These are phyloP conservation scores for Zalerion maritima DNA, from an alignment of 495 filamentous ascomycete species.

Conservation along the genomic window DNA sequence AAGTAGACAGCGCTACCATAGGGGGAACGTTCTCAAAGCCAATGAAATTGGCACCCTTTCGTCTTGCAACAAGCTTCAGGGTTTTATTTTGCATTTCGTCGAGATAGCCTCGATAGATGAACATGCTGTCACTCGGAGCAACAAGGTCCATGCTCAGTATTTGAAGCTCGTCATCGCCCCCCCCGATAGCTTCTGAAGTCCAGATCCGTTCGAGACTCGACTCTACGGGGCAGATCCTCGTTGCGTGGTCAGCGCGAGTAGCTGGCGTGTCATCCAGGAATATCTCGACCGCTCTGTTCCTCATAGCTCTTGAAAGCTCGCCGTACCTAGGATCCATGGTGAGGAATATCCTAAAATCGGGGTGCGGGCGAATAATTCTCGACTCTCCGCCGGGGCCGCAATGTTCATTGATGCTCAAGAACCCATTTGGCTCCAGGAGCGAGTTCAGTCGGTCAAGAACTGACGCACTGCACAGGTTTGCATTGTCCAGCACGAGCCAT, in stretches of 20 bases:
- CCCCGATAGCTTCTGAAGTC: conserved; percentile 1
- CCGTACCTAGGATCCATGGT: conserved; percentile 89
- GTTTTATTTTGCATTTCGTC: too few relatives aligned
- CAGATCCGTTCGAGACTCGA: conserved; percentile 16
- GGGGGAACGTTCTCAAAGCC: too few relatives aligned
- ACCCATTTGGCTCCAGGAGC: conserved; percentile 77
- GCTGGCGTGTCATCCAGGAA: conserved; percentile 40
- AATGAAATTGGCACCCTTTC: too few relatives aligned
- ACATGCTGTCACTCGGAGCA: too few relatives aligned
- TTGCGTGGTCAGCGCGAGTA: conserved; percentile 6
- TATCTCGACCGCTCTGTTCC: conserved; percentile 86
- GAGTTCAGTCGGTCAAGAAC: conserved; percentile 93
- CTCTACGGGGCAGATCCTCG: conserved; percentile 24
- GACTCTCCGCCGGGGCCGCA: conserved; percentile 68
- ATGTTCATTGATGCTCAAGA: conserved; percentile 83
- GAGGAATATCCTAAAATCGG: conserved; percentile 81
- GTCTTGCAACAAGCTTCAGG: too few relatives aligned
- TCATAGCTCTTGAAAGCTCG: conserved; percentile 91
- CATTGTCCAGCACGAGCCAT: conserved; percentile 94
- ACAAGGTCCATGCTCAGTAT: too few relatives aligned
- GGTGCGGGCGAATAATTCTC: conserved; percentile 64
- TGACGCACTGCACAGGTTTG: conserved; percentile 88
- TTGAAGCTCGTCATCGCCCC: not conserved
- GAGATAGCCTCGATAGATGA: too few relatives aligned
- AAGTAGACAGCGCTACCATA: too few relatives aligned